Evolutionary conservation across 805 yeast genomes (phyloP).

Genomic region (Pichia occidentalis): DNA sequence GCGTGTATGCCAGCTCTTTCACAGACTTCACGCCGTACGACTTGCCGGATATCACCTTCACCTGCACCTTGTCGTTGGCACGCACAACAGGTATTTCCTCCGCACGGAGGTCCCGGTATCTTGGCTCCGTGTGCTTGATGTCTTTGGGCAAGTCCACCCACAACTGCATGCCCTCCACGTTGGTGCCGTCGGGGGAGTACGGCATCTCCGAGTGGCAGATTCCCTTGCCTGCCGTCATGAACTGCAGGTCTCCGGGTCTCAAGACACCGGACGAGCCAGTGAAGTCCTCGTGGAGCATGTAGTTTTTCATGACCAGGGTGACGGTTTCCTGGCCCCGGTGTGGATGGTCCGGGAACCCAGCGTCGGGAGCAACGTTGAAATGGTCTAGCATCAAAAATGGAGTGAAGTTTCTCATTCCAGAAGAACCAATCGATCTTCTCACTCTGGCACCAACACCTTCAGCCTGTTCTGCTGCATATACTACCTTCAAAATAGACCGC

Average conservation of each 20-base stretch:
- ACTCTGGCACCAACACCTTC: conserved; percentile 90
- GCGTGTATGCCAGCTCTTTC: conserved; percentile 74
- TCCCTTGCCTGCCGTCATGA: conserved; percentile 91
- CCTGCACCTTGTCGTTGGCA: conserved; percentile 56
- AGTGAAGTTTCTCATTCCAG: conserved; percentile 61
- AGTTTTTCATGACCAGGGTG: conserved; percentile 58
- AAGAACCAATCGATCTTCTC: conserved; percentile 71
- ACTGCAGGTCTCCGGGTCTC: conserved; percentile 79
- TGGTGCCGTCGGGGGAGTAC: conserved; percentile 44
- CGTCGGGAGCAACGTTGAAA: conserved; percentile 54
- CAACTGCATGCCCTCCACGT: conserved; percentile 63
- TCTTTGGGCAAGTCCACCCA: conserved; percentile 80
- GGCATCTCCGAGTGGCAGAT: conserved; percentile 87
- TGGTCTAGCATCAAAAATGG: conserved; percentile 83
- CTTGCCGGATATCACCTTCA: conserved; percentile 72
- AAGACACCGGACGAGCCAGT: conserved; percentile 77
- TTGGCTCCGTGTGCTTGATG: conserved; percentile 57
- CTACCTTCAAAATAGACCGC: conserved; percentile 44
- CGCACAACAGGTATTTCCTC: conserved; percentile 65
- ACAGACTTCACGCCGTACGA: conserved; percentile 70
- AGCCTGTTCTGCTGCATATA: conserved; percentile 59
- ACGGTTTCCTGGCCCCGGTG: conserved; percentile 83
- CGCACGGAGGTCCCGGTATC: conserved; percentile 69
- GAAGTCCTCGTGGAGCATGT: conserved; percentile 77
- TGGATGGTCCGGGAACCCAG: conserved; percentile 81